Base-by-base conservation (phyloP, 225 moss, liverwort and hornwort genomes). In the Bryum argenteum region DNA sequence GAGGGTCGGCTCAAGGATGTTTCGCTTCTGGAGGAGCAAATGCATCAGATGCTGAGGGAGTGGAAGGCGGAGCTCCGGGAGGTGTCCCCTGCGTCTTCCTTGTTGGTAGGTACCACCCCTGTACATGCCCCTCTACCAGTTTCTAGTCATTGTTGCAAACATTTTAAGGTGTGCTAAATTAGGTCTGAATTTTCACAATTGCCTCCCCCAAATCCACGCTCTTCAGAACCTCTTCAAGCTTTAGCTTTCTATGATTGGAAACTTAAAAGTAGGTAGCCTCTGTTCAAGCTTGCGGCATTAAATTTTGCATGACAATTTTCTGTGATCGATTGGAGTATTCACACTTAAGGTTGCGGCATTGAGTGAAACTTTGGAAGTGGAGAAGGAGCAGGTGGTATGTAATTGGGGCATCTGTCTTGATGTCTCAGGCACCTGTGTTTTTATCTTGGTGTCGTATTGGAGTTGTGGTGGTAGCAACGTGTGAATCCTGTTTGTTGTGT, bases 11-110 rank as follows among this genome's bases (percentile, higher is more conserved):
- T 81, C 50, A 87, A 87, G 26, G 87, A 81, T 44, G 81, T 87
- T 28, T 67, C 87, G 63, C 67, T 87, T 0, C 38, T 81, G 56
- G 87, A 87, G 67, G 87, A 87, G 76, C 87, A 87, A 64, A 87
- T 87, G 87, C 87, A 87, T 73, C 87, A 87, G 81, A 84, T 81
- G 83, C 67, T 87, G 70, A 73, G 81, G 62, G 87, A 87, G 79
- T 87, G 87, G 87, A 87, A 84, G 43, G 87, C 76, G n/a, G 87
- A 87, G 77, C 81, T 87, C 0, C 76, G 87, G 42, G 87, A 87
- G 60, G 67, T 79, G 1, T 84, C 84, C 10, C 87, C 87, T 26
- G 65, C 84, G 21, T 81, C 81, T 33, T 84, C 87, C 73, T 87
- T 84, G 67, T 77, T 84, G 87, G 87, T 87, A 70, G 66, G 70